Base-by-base conservation (phyloP, 805 yeast species). In the Candida krabiensis region DNA sequence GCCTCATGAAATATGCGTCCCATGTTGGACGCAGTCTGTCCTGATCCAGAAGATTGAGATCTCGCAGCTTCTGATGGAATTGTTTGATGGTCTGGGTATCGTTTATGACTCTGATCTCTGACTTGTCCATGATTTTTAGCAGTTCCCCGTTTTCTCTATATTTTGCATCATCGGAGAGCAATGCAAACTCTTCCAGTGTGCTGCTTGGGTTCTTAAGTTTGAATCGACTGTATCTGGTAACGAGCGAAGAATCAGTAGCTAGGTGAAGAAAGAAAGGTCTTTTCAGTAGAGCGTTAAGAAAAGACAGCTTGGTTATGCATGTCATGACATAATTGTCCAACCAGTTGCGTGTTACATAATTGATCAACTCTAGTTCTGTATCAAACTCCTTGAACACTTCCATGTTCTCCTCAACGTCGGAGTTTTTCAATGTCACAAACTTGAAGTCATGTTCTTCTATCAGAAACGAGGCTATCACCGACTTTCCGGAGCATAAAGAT, bases 1-100 rank as follows among this genome's bases (percentile, higher is more conserved):
- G 64, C 29, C 80, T 70, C 99, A 93, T 93, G 62, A 93, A 93
- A 59, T 93, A 93, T 2, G 91, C 76, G 59, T 93, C 99, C 99
- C 99, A 93, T 3, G 82, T 77, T 1, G 99, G 99, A 39, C 99
- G 67, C 23, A 87, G 67, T 24, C 96, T 66, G 15, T 77, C 65
- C 15, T 67, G 32, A 35, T 87, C 81, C 41, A 60, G 41, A 8
- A 80, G 47, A 40, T 77, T 57, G 9, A 78, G 52, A 6, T 56
- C 46, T n/a, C 63, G 51, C 2, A 80, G 60, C 21, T 64, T 63
- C 0, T 51, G 43, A 35, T 63, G 61, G 13, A 79, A 60, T 12
- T 63, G 61, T 17, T 55, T 61, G 3, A 66, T 43, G 37, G 72
- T 48, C 11, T 41, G 49, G 3, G 71, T 55, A 16, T 67, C 65